Percentiles rank a stretch among this genome's conserved stretches.
Evolutionary conservation across 164 flowering plant genomes (phyloP).

Genomic region (Stephania japonica): DNA sequence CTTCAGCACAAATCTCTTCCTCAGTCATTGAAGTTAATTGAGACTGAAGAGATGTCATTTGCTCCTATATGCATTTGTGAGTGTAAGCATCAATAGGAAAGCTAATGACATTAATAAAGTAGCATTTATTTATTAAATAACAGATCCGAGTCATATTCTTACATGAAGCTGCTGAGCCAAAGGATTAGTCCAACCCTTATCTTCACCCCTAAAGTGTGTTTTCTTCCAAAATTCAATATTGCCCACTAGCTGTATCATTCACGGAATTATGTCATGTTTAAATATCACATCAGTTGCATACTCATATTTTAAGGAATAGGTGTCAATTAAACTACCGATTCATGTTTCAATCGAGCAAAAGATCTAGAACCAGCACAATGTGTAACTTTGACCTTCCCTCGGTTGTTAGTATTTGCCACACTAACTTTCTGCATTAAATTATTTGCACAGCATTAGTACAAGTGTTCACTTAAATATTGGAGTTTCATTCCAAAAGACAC

Average conservation of each 20-base stretch:
- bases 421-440: neutral
- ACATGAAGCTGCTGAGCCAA: neutral
- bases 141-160: neutral
- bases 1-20: constrained; percentile 1
- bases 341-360: neutral
- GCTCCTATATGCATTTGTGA: neutral
- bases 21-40: neutral
- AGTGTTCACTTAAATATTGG: neutral
- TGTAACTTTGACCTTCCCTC: neutral
- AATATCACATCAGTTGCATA: neutral
- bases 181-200: neutral
- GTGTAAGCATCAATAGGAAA: neutral
- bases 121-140: neutral
- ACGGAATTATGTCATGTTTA: neutral
- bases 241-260: neutral
- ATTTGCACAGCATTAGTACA: neutral
- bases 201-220: neutral
- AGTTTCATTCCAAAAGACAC: neutral
- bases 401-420: neutral
- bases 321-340: neutral
- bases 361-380: neutral
- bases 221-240: neutral
- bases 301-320: neutral
- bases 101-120: no score
- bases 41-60: neutral